Evolutionary conservation across 139 green algal species (phyloP).

Genomic region (Chlorella vulgaris): DNA sequence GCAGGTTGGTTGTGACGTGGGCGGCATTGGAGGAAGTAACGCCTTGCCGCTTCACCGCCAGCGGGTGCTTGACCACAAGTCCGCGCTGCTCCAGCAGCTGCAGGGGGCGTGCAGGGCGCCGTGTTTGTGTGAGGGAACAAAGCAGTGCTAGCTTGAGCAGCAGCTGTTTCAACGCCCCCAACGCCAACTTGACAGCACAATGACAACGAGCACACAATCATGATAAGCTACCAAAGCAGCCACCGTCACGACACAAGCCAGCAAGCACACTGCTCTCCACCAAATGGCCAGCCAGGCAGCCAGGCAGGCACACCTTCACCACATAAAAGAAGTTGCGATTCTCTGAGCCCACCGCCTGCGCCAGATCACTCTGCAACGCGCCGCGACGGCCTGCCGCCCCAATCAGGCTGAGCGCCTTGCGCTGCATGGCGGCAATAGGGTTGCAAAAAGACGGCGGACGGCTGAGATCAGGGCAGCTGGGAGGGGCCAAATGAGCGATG

Average conservation of each 20-base stretch:
- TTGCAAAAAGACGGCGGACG: not conserved
- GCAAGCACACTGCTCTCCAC: not conserved
- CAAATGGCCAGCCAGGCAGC: not conserved
- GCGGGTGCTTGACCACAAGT: slow-evolving; percentile 54
- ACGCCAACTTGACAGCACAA: no score
- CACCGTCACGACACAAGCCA: no score
- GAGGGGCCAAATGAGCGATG: no score
- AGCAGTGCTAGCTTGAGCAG: no score
- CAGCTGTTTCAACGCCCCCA: no score
- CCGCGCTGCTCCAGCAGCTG: slow-evolving; percentile 60
- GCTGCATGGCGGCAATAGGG: slow-evolving; percentile 32
- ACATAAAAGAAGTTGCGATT: slow-evolving; percentile 78
- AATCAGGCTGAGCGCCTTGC: slow-evolving; percentile 49
- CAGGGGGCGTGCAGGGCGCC: not conserved
- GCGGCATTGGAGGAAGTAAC: not conserved
- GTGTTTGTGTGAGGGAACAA: not conserved
- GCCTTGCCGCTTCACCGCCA: not conserved
- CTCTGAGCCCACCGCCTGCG: slow-evolving; percentile 43
- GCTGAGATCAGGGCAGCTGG: not conserved
- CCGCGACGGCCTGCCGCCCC: slow-evolving; percentile 46
- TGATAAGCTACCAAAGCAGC: no score
- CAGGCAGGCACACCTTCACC: slow-evolving; percentile 51
- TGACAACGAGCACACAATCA: no score
- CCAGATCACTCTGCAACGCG: slow-evolving; percentile 60
- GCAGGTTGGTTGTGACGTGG: slow-evolving; percentile 47